phyloP scores from a whole-genome alignment of 2,329 filamentous ascomycete species.

The Exutisphaerella laricina region DNA sequence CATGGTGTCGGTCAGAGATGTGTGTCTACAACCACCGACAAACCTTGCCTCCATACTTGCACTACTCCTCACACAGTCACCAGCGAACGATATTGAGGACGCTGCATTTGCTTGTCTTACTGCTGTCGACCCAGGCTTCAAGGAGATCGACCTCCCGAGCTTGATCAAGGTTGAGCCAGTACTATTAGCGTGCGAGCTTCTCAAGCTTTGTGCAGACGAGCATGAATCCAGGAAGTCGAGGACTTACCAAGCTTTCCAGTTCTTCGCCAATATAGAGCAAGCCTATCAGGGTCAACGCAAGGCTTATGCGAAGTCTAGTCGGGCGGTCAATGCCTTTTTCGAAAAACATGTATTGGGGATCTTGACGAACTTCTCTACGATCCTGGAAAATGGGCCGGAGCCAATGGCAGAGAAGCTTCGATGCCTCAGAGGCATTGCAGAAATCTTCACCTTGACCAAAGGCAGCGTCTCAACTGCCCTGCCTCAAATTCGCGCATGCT shows the following conservation, averaged over 20 bases:
- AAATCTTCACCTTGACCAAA: conserved; percentile 75
- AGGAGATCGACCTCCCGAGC: conserved; percentile 57
- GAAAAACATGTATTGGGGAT: conserved; percentile 80
- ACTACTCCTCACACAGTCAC: conserved; percentile 52
- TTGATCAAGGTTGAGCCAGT: conserved; percentile 72
- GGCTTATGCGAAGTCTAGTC: conserved; percentile 44
- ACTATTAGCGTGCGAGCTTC: conserved; percentile 68
- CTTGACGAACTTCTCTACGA: conserved; percentile 73
- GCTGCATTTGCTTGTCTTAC: conserved; percentile 64
- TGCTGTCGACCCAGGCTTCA: conserved; percentile 65
- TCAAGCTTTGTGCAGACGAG: conserved; percentile 73
- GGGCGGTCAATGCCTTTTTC: conserved; percentile 67
- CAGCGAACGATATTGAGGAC: conserved; percentile 61
- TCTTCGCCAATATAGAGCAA: conserved; percentile 46
- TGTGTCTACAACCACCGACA: conserved; percentile 51
- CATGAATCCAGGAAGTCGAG: conserved; percentile 39
- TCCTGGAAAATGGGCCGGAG: conserved; percentile 58
- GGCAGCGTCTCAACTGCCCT: conserved; percentile 70
- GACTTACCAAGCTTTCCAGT: conserved; percentile 46
- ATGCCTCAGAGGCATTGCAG: conserved; percentile 76
- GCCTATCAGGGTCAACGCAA: conserved; percentile 42
- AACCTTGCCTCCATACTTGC: conserved; percentile 57
- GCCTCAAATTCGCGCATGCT: conserved; percentile 89
- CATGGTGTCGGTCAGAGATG: conserved; percentile 52
- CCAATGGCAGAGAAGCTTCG: conserved; percentile 59